Base-by-base conservation (phyloP, 2,329 filamentous ascomycete species). In the Xylariaceae sp. region DNA sequence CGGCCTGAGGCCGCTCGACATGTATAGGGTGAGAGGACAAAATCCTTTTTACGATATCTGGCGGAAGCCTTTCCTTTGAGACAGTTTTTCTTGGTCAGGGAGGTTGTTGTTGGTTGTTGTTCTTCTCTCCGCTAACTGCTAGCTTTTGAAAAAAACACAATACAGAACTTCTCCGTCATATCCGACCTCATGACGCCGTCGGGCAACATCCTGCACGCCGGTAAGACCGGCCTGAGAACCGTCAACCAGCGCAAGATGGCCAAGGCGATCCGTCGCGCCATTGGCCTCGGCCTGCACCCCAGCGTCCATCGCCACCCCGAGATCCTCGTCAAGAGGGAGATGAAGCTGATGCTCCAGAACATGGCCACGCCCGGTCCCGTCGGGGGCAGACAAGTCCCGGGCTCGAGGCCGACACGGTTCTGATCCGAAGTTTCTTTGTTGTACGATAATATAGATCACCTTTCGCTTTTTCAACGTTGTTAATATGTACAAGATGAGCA, bases 201-300 rank as follows among this genome's bases (percentile, higher is more conserved):
- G 67, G 92, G 90, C 35, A 79, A 88, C 43, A 96, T 98, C 61
- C 85, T 79, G 66, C 80, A 84, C 60, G 72, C 76, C n/a, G 73
- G 63, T 5, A 70, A 81, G 16, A 97, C 89, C 0, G 88, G 87
- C 11, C 70, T 98, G 45, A 76, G 87, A 41, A 85, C 85, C 3
- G 83, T 86, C 50, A 97, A 97, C 70, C 92, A 98, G 70, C 76
- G 92, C 51, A 88, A 84, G 67, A 80, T 98, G 59, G 85, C 90
- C 46, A 96, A 94, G 71, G 90, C 94, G 37, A 85, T 98, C 54
- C 74, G 92, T 50, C 77, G 92, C 53, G 83, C 86, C 14, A 83
- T 97, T 54, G 92, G 89, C 1, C 74, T 96, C 58, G 92, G 92
- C 12, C 70, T 97, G 44, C 88, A 97, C 74, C 92, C 92, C 16